Evolutionary conservation across 805 yeast genomes (phyloP).

Genomic region (Sporopachydermia lactativora): DNA sequence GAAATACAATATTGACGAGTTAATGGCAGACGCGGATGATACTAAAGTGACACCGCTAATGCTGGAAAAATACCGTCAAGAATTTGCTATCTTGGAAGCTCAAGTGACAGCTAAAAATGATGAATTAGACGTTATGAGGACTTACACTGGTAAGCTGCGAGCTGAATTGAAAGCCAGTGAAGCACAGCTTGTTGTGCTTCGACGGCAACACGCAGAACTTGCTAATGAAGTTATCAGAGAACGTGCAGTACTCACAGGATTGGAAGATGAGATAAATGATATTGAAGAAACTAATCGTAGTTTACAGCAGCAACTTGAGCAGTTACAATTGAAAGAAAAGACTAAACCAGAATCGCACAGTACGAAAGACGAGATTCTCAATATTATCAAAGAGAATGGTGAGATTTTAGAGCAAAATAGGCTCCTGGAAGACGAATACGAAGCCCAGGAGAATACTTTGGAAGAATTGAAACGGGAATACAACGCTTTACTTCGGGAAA

Average conservation of each 20-base stretch:
- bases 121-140: constrained; percentile 43
- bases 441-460: constrained; percentile 25
- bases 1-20: constrained; percentile 50
- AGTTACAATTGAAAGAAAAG: not conserved
- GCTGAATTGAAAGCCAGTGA: constrained; percentile 64
- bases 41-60: constrained; percentile 62
- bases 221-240: constrained; percentile 81
- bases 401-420: constrained; percentile 24
- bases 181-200: constrained; percentile 49
- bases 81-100: constrained; percentile 59
- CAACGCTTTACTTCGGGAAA: constrained; percentile 2
- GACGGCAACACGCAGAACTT: constrained; percentile 71
- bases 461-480: constrained; percentile 14
- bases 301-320: not conserved
- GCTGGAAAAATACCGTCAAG: constrained; percentile 55
- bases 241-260: constrained; percentile 58
- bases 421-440: constrained; percentile 36
- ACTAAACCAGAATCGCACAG: not conserved
- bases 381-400: not conserved
- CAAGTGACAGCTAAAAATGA: constrained; percentile 50
- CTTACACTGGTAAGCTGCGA: constrained; percentile 57
- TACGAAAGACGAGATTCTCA: not conserved
- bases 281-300: not conserved
- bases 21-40: constrained; percentile 67
- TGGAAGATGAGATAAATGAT: constrained; percentile 41